Conservation (phyloP, 2,329 filamentous ascomycete genomes). For the Claviceps pazoutovae region DNA sequence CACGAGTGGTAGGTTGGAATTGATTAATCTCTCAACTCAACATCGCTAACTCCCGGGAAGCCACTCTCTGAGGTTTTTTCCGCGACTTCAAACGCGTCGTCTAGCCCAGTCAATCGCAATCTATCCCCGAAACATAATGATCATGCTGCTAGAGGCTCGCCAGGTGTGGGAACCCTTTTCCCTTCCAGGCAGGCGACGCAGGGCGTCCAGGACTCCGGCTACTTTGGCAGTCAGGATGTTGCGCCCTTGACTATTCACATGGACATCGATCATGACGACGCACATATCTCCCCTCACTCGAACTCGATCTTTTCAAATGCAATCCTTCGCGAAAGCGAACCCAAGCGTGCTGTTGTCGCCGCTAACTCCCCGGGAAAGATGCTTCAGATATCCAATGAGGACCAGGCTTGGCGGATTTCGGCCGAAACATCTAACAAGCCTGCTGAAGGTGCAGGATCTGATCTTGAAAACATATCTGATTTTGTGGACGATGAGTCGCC, state of each 20-base stretch:
- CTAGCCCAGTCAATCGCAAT: constrained; percentile 32
- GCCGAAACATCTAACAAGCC: constrained; percentile 3
- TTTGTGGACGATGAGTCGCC: constrained; percentile 3
- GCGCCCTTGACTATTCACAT: constrained; percentile 14
- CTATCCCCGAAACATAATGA: constrained; percentile 46
- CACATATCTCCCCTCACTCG: constrained; percentile 10
- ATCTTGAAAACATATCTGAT: background rate
- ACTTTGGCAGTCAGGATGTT: constrained; percentile 50
- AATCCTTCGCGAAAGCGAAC: constrained; percentile 10
- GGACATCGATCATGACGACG: constrained; percentile 11
- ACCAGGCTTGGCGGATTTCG: constrained; percentile 21
- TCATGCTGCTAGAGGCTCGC: constrained; percentile 28
- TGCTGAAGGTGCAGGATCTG: background rate
- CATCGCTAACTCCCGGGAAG: constrained; percentile 24
- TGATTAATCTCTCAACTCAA: background rate
- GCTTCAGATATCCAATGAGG: constrained; percentile 31
- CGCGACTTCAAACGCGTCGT: constrained; percentile 41
- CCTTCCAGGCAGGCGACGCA: constrained; percentile 16
- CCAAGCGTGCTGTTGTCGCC: constrained; percentile 14
- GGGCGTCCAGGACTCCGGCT: constrained; percentile 46
- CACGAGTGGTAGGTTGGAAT: constrained; percentile 44
- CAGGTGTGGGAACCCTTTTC: constrained; percentile 18
- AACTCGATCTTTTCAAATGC: constrained; percentile 8
- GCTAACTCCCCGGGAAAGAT: constrained; percentile 21
- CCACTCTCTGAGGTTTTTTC: constrained; percentile 47